These are phyloP conservation scores for Paspalum vaginatum DNA, from an alignment of 176 grass and related monocot species.

Conservation along the genomic window DNA sequence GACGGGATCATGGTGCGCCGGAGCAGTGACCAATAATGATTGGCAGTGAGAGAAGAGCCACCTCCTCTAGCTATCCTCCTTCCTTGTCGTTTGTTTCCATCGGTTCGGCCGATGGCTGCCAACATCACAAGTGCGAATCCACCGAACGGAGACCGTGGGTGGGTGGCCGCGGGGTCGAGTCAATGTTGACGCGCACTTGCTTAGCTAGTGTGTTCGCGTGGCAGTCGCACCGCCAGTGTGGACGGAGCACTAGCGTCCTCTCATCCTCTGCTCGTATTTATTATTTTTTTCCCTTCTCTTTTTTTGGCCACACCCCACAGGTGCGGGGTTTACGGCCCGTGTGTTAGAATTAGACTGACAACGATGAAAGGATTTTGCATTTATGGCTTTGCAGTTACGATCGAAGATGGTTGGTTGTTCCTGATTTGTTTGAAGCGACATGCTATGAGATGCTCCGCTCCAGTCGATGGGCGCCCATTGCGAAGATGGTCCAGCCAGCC, in stretches of 20 bases:
- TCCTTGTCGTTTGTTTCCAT: not conserved
- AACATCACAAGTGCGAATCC: slow-evolving; percentile 2
- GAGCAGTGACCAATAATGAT: not conserved
- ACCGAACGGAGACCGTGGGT: not conserved
- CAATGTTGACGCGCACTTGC: not conserved
- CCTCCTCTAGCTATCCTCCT: not conserved
- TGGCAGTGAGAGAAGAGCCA: not conserved
- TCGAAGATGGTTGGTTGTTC: not conserved
- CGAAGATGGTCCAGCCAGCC: too few relatives aligned
- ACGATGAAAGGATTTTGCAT: not conserved
- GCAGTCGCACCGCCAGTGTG: not conserved
- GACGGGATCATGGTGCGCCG: not conserved
- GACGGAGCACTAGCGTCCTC: not conserved
- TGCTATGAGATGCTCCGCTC: too few relatives aligned
- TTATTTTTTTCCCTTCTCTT: not conserved
- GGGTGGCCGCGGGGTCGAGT: not conserved
- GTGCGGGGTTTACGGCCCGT: not conserved
- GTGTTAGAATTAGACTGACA: too few relatives aligned
- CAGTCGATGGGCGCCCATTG: too few relatives aligned
- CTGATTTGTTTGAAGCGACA: not conserved
- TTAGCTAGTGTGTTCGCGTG: not conserved
- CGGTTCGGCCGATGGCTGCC: not conserved
- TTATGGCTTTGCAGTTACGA: not conserved
- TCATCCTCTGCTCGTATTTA: not conserved
- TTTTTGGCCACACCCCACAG: not conserved